Evolutionary conservation across 108 stramenopile genomes (phyloP), one percentile per base, ranked within the genome.

Genomic region (Skeletonema marinoi): DNA sequence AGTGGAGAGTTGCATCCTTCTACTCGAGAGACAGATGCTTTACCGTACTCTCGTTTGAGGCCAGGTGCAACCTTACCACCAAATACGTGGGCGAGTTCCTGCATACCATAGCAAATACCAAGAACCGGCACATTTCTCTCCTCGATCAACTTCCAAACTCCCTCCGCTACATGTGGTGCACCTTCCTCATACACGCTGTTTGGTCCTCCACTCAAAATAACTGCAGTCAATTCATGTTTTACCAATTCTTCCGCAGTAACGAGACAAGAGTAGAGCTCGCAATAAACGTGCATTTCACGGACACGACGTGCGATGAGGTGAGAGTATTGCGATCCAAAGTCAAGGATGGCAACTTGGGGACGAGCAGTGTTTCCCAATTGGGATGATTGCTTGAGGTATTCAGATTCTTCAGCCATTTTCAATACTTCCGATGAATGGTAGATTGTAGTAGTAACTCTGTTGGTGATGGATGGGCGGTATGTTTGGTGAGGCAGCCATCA

Each of bases 21-120:
- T 16, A 86, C 81, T 8, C 89, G 84, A 51, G 75, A 69, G 8
- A 98, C 93, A 60, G 89, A 85, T 19, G 99, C 89, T 66, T 97
- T 96, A 39, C 99, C 99, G 73, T 96, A 99, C 85, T 99, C 99
- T 54, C 98, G 87, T 65, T 96, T 90, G 17, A 78, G 68, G 13
- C 97, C 96, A 6, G 96, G 86, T 14, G 88, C 96, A 3, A 99
- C 99, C 58, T 87, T 70, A 32, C 97, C 97, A 50, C 98, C 98
- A 77, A 93, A 94, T 41, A 87, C 89, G 78, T 96, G 86, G 39
- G 93, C 96, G 59, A 94, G 54, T 68, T 93, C 92, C 80, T 64
- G 98, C 97, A 98, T 93, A 41, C 99, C 98, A 74, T 99, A 98
- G 88, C 98, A 99, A 71, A 98, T 98, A 19, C 98, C 98, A 66